Evolutionary conservation across 2,329 filamentous ascomycete genomes (phyloP).

Genomic region (Metarhizium sp.): DNA sequence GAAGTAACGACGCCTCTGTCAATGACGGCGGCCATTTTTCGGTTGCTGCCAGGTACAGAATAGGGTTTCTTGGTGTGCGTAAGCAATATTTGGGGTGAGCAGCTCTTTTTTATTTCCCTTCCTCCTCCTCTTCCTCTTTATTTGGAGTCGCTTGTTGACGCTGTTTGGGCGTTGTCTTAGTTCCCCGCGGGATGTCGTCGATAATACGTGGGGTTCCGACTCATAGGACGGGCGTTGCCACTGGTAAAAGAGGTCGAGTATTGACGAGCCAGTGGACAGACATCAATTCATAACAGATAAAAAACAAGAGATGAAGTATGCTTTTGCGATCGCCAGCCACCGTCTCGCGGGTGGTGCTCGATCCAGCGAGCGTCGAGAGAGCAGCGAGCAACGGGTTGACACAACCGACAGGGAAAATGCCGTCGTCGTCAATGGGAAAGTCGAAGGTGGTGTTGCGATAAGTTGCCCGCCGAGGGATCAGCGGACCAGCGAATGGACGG

Average conservation of each 20-base stretch:
- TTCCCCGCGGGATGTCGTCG: not conserved
- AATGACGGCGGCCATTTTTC: slow-evolving; percentile 1
- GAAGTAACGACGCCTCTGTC: slow-evolving; percentile 12
- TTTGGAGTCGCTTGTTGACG: not conserved
- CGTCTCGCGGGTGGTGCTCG: not conserved
- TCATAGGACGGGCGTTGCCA: not conserved
- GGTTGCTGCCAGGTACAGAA: not conserved
- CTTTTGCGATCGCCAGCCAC: slow-evolving; percentile 2
- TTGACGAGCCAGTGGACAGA: not conserved
- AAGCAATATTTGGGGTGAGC: too few relatives aligned
- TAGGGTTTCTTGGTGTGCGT: not conserved
- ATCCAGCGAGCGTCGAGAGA: slow-evolving; percentile 4
- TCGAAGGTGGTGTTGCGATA: slow-evolving; percentile 3
- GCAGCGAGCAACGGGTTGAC: not conserved
- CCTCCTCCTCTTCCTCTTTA: not conserved
- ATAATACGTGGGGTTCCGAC: not conserved
- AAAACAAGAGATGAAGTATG: not conserved
- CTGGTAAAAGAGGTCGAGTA: not conserved
- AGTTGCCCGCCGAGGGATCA: slow-evolving; percentile 6
- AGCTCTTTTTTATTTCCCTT: not conserved
- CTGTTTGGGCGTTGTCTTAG: not conserved
- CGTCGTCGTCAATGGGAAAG: slow-evolving; percentile 1
- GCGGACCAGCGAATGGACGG: slow-evolving; percentile 6
- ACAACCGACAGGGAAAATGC: not conserved
- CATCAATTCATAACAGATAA: not conserved